Conservation (phyloP, 768 basidiomycete species). For the Hericium coralloides region DNA sequence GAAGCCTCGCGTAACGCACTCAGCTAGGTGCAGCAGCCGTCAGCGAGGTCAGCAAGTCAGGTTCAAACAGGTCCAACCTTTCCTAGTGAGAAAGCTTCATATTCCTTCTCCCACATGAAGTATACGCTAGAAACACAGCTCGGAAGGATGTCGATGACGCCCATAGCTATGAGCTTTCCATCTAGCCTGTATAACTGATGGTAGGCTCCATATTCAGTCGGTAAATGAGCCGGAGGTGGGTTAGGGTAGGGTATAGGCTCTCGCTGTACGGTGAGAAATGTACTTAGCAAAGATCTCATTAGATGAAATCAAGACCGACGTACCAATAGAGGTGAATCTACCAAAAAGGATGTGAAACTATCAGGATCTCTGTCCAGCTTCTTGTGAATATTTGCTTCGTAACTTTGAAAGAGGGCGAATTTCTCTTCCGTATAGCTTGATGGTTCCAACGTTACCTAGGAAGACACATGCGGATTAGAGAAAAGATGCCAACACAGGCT, state of each 20-base stretch:
- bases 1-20: slow-evolving; percentile 79
- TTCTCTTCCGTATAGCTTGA: slow-evolving; percentile 76
- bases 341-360: slow-evolving; percentile 68
- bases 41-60: background rate
- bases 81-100: slow-evolving; percentile 65
- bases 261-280: slow-evolving; percentile 26
- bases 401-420: slow-evolving; percentile 64
- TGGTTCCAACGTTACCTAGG: slow-evolving; percentile 66
- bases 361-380: slow-evolving; percentile 43
- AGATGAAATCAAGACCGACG: slow-evolving; percentile 13
- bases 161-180: slow-evolving; percentile 73
- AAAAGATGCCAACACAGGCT: background rate
- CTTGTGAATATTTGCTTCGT: slow-evolving; percentile 73
- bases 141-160: slow-evolving; percentile 86
- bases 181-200: slow-evolving; percentile 86
- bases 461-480: background rate
- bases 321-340: slow-evolving; percentile 68
- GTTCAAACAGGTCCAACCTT: slow-evolving; percentile 40
- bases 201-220: slow-evolving; percentile 80
- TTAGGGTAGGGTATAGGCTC: slow-evolving; percentile 52
- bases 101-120: slow-evolving; percentile 77
- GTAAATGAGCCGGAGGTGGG: slow-evolving; percentile 47
- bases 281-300: background rate
- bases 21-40: slow-evolving; percentile 41
- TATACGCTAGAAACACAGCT: slow-evolving; percentile 80